Base-by-base conservation (phyloP, 768 basidiomycete species). In the Mycena olivaceomarginata region DNA sequence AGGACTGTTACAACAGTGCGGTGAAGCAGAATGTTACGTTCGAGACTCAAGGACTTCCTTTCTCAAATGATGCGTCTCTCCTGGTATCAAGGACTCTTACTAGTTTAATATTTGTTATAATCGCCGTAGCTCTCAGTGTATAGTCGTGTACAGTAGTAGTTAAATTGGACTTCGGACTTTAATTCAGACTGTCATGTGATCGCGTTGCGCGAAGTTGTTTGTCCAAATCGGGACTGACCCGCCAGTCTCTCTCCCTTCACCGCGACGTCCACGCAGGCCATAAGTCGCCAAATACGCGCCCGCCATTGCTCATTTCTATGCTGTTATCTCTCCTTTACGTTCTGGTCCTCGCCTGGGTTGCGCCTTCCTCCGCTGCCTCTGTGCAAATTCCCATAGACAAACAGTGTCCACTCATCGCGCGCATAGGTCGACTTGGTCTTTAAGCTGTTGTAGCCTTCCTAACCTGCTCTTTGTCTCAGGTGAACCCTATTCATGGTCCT, bases 391-490 rank as follows among this genome's bases (percentile, higher is more conserved):
- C 95, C 40, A 86, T 96, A 53, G 88, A 92, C 76, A 87, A 88
- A 43, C 98, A 99, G 85, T 91, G 93, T 59, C 97, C 97, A 22
- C 89, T 90, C 57, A 91, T 98, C 76, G 97, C 96, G 25, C 93
- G 96, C 75, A 85, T 93, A 51, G 87, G 88, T 57, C 25, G 18
- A 22, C 53, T n/a, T 53, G 1, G 53, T 25, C 56, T 31, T 31
- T 57, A 22, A 31, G 56, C 25, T 9, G 18, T 25, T 57, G 22
- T 31, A 13, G 10, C 25, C 22, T 25, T 57, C 10, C 56, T 57
- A 25, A 57, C 56, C 11, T 31, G 22, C 25, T 57, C 11, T 48
- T 48, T 48, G 46, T 18, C 46, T 25, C 6, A 57, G 56, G 56
- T 82, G 79, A 90, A 70, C 87, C 88, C 59, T 99, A 91, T 83